These are phyloP conservation scores for Protomyces inundatus DNA, from an alignment of 1,139 yeast genomes.

Conservation along the genomic window DNA sequence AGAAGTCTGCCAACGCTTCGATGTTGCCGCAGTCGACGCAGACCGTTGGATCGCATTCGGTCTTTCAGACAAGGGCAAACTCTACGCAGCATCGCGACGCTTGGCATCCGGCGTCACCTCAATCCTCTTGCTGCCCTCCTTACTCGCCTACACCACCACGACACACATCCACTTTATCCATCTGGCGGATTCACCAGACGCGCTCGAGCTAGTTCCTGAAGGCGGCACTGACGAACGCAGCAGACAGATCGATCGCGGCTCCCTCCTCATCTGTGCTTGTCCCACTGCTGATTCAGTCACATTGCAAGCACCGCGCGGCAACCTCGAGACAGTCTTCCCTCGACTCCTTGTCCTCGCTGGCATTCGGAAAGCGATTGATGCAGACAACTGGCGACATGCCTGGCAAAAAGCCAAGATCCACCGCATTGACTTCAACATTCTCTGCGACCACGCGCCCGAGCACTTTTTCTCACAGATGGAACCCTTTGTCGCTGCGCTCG, in stretches of 20 bases:
- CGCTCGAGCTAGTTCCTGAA: not conserved
- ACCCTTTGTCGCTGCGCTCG: conserved; percentile 65
- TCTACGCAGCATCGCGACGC: conserved; percentile 59
- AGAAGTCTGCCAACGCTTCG: not conserved
- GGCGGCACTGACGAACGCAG: conserved; percentile 63
- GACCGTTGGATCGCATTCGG: conserved; percentile 47
- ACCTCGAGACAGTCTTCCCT: conserved; percentile 88
- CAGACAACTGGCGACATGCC: conserved; percentile 59
- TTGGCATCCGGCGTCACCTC: conserved; percentile 82
- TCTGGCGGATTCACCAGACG: not conserved
- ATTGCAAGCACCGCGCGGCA: conserved; percentile 93
- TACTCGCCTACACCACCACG: conserved; percentile 79
- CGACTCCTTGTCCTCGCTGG: conserved; percentile 84
- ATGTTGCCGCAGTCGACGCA: not conserved
- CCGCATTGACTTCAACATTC: conserved; percentile 80
- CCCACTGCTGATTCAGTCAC: conserved; percentile 81
- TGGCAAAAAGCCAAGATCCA: conserved; percentile 82
- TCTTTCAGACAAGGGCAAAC: conserved; percentile 63
- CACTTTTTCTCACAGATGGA: conserved; percentile 61
- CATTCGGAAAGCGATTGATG: conserved; percentile 63
- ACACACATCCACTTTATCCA: conserved; percentile 51
- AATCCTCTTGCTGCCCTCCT: conserved; percentile 63
- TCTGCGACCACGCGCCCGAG: conserved; percentile 79
- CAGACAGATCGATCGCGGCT: conserved; percentile 86
- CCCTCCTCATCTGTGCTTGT: conserved; percentile 68